Percentiles rank a stretch among this genome's conserved stretches.
Evolutionary conservation across 1,139 yeast genomes (phyloP).

Genomic region (Blastobotrys aristatus): DNA sequence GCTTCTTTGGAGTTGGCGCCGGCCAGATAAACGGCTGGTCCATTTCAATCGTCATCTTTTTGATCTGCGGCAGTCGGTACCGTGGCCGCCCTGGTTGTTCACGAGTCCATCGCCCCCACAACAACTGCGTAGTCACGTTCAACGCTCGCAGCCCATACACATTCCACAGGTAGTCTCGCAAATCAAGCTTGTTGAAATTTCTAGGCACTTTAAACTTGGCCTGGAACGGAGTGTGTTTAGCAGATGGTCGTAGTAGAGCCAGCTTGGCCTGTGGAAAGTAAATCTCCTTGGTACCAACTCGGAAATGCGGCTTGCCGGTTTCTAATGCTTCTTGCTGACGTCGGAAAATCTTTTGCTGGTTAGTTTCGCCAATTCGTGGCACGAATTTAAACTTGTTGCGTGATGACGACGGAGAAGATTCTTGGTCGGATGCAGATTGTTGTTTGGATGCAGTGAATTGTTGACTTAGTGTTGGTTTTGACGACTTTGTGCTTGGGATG

Average conservation of each 20-base stretch:
- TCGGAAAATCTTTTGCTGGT: constrained; percentile 22
- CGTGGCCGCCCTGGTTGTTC: constrained; percentile 61
- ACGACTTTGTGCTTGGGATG: constrained; percentile 18
- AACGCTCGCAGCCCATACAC: constrained; percentile 83
- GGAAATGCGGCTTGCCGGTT: constrained; percentile 68
- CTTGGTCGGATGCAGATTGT: background rate
- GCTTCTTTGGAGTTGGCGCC: constrained; percentile 42
- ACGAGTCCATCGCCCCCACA: constrained; percentile 66
- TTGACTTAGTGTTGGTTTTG: constrained; percentile 12
- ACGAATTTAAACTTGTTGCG: constrained; percentile 6
- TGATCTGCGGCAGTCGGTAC: constrained; percentile 72
- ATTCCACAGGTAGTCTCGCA: constrained; percentile 85
- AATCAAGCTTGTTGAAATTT: constrained; percentile 82
- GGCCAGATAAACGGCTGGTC: constrained; percentile 95
- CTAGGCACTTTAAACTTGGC: constrained; percentile 92
- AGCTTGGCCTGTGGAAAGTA: constrained; percentile 84
- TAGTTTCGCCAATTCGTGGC: constrained; percentile 9
- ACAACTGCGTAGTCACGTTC: constrained; percentile 78
- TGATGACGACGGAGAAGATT: background rate
- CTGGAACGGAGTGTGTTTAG: constrained; percentile 92
- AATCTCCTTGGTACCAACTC: constrained; percentile 63
- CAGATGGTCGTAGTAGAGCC: constrained; percentile 76
- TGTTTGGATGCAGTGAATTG: constrained; percentile 8
- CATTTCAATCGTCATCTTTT: constrained; percentile 95
- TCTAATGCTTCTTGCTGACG: constrained; percentile 51